Base-by-base conservation (phyloP, 495 filamentous ascomycete genomes). In the Aspergillus wentii region DNA sequence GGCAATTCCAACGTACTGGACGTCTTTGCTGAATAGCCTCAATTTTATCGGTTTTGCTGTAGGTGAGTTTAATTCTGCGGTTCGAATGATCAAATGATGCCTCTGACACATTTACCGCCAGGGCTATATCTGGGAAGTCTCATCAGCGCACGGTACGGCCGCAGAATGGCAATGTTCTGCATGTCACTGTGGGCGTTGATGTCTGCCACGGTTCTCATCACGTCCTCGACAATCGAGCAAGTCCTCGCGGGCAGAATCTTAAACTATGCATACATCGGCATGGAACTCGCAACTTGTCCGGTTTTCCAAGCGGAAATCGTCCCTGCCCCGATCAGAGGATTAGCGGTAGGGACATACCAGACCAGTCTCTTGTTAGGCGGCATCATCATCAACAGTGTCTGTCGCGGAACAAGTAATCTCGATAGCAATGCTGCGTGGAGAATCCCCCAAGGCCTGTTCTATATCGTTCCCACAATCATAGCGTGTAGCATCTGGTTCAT, bases 201-300 rank as follows among this genome's bases (percentile, higher is more conserved):
- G n/a, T 45, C 48, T 35, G 51, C 60, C 7, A 51, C 57, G 3
- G 43, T 66, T 4, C 35, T 60, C 3, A 34, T 64, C 15, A 64
- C 60, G 5, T 56, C 62, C 3, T 23, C 33, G 4, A 50, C 38
- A 4, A 46, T 36, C 9, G 46, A 41, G n/a, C 62, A 66, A 26
- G 48, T 66, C 3, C 45, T 62, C 21, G 48, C 51, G 5, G 60
- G 46, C 7, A 49, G 60, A 16, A 55, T 59, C 20, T 28, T 66
- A 10, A 56, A 59, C 19, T 66, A 60, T 51, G 31, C 51, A 13
- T 65, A 63, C 33, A 49, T 65, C n/a, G 61, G 59, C 15, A 63
- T 65, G 57, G 55, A 65, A 19, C 38, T 65, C 15, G 46, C 61
- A 8, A 51, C 52, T 6, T 48, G 50, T 9, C 59, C 61, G 7